Conservation (phyloP, 1,139 yeast species). For the Yamadazyma blattariae region DNA sequence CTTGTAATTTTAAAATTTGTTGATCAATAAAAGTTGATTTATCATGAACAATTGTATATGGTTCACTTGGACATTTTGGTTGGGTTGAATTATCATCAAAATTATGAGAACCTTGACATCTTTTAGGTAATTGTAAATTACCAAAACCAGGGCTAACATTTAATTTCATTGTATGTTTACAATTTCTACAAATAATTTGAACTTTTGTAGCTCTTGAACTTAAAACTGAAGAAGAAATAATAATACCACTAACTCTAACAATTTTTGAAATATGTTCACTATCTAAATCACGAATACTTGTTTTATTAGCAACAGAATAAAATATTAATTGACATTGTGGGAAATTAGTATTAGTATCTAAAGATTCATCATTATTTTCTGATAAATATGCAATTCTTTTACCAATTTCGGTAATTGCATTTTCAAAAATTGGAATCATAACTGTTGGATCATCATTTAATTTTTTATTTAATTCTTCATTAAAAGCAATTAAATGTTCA, state of each 20-base stretch:
- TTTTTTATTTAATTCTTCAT: slow-evolving; percentile 84
- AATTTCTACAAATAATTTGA: slow-evolving; percentile 82
- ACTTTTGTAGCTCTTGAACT: slow-evolving; percentile 84
- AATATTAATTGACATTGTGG: slow-evolving; percentile 85
- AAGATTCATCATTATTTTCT: slow-evolving; percentile 49
- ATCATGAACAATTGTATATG: slow-evolving; percentile 91
- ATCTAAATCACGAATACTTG: slow-evolving; percentile 77
- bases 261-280: slow-evolving; percentile 88
- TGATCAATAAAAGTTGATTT: slow-evolving; percentile 91
- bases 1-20: slow-evolving; percentile 90
- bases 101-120: slow-evolving; percentile 65
- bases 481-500: slow-evolving; percentile 82
- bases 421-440: slow-evolving; percentile 84
- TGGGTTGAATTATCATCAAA: slow-evolving; percentile 44
- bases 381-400: slow-evolving; percentile 68
- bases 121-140: slow-evolving; percentile 70
- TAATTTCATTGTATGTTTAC: slow-evolving; percentile 75
- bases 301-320: slow-evolving; percentile 67
- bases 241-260: slow-evolving; percentile 88
- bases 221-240: slow-evolving; percentile 87
- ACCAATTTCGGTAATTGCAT: slow-evolving; percentile 88
- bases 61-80: slow-evolving; percentile 83
- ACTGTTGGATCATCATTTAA: slow-evolving; percentile 86
- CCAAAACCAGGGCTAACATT: slow-evolving; percentile 76
- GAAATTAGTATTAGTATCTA: slow-evolving; percentile 55